Evolutionary conservation across 1,284 basidiomycete species (phyloP).

Genomic region (Porodaedalea pini): DNA sequence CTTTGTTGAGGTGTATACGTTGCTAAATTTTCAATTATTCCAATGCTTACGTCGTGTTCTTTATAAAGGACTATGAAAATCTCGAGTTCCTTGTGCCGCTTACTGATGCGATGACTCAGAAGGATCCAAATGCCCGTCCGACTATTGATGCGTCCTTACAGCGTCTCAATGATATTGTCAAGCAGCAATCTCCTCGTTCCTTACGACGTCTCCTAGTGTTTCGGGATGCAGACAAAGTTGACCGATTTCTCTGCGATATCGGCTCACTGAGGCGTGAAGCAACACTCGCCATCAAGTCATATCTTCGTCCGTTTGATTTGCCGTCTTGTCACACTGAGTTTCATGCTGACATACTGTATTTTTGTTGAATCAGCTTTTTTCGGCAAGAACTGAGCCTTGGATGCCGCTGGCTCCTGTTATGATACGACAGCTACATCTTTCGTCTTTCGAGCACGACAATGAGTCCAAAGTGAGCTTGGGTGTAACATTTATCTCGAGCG

Average conservation of each 20-base stretch:
- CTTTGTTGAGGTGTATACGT: conserved; percentile 1
- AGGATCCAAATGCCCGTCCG: conserved; percentile 5
- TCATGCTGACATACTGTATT: no score
- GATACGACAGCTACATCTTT: no score
- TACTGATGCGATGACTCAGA: conserved; percentile 7
- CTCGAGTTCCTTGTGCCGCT: conserved; percentile 9
- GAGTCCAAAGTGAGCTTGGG: no score
- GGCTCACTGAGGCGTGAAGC: not conserved
- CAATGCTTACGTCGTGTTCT: not conserved
- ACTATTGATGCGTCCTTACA: conserved; percentile 1
- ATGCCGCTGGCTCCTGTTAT: no score
- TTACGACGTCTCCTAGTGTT: not conserved
- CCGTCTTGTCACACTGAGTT: not conserved
- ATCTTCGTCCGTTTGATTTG: not conserved
- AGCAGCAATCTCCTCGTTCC: not conserved
- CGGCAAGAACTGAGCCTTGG: no score
- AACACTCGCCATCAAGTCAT: not conserved
- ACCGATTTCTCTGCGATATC: not conserved
- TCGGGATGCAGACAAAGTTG: not conserved
- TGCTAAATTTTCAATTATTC: not conserved
- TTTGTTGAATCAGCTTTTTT: no score
- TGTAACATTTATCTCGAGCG: no score
- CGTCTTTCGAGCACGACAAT: no score
- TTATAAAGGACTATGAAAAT: not conserved
- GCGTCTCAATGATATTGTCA: not conserved